Evolutionary conservation across 2,329 filamentous ascomycete species (phyloP).

Genomic region (Pezicula carpinea): DNA sequence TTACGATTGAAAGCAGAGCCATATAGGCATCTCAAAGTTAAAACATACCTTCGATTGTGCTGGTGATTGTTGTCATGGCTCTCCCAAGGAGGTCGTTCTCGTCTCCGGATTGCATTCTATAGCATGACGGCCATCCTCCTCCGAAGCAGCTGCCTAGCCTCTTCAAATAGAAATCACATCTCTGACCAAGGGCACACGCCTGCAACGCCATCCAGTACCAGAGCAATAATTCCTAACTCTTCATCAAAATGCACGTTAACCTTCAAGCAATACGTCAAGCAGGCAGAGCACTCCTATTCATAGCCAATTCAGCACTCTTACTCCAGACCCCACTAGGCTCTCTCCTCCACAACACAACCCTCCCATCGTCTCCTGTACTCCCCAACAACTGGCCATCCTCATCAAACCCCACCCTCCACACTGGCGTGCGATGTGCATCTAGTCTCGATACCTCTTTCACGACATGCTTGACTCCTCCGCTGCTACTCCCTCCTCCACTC

Average conservation of each 20-base stretch:
- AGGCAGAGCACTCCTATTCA: conserved; percentile 14
- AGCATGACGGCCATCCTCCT: no score
- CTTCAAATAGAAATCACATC: no score
- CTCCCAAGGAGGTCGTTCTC: no score
- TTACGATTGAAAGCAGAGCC: conserved; percentile 1
- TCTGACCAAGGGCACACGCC: no score
- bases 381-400: conserved; percentile 68
- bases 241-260: no score
- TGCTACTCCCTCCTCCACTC: conserved; percentile 40
- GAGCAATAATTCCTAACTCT: no score
- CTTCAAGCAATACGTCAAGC: background rate
- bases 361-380: conserved; percentile 72
- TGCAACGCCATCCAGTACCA: no score
- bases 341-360: conserved; percentile 57
- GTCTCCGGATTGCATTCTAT: no score
- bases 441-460: conserved; percentile 62
- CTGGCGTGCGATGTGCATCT: conserved; percentile 62
- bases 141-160: no score
- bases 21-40: conserved; percentile 1
- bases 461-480: conserved; percentile 61
- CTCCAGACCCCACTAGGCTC: conserved; percentile 25
- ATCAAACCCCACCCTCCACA: conserved; percentile 72
- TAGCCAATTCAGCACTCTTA: conserved; percentile 26
- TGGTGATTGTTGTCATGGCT: background rate
- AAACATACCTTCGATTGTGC: background rate